phyloP scores from a whole-genome alignment of 2,329 filamentous ascomycete genomes.

The Aspergillus phoenicis region DNA sequence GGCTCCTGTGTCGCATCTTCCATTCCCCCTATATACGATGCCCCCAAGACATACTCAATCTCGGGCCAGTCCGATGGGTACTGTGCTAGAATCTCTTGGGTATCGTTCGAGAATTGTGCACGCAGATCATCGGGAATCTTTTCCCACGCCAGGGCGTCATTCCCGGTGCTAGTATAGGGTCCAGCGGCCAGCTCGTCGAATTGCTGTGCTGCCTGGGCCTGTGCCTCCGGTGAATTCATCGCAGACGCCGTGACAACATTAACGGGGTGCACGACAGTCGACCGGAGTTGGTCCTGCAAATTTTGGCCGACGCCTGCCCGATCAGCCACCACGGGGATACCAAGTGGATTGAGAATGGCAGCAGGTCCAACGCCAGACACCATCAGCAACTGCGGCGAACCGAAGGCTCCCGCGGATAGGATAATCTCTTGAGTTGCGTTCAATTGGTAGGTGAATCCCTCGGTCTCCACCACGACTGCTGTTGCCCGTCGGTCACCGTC shows the following conservation, averaged over 20 bases:
- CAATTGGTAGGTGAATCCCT: slow-evolving; percentile 3
- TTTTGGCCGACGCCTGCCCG: slow-evolving; percentile 53
- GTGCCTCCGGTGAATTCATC: slow-evolving; percentile 8
- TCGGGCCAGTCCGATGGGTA: slow-evolving; percentile 18
- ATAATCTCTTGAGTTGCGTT: slow-evolving; percentile 43
- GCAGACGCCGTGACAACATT: slow-evolving; percentile 24
- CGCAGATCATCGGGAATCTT: slow-evolving; percentile 13
- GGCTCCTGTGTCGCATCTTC: background rate
- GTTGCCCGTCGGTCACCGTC: background rate
- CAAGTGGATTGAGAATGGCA: slow-evolving; percentile 38
- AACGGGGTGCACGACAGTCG: slow-evolving; percentile 30
- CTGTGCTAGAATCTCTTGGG: background rate
- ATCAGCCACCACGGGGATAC: slow-evolving; percentile 48
- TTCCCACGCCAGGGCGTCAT: slow-evolving; percentile 15
- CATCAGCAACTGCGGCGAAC: slow-evolving; percentile 48
- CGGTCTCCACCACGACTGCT: slow-evolving; percentile 7
- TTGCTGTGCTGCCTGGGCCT: slow-evolving; percentile 2
- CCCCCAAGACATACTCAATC: slow-evolving; percentile 1
- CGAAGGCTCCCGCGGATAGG: slow-evolving; percentile 45
- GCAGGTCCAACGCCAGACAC: slow-evolving; percentile 53
- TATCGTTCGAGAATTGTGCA: background rate
- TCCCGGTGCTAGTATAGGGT: background rate
- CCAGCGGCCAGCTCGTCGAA: background rate
- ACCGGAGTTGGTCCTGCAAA: slow-evolving; percentile 33
- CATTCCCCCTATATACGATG: background rate